These are phyloP conservation scores for Liquidambar formosana DNA, from an alignment of 164 flowering plant genomes.

Conservation along the genomic window DNA sequence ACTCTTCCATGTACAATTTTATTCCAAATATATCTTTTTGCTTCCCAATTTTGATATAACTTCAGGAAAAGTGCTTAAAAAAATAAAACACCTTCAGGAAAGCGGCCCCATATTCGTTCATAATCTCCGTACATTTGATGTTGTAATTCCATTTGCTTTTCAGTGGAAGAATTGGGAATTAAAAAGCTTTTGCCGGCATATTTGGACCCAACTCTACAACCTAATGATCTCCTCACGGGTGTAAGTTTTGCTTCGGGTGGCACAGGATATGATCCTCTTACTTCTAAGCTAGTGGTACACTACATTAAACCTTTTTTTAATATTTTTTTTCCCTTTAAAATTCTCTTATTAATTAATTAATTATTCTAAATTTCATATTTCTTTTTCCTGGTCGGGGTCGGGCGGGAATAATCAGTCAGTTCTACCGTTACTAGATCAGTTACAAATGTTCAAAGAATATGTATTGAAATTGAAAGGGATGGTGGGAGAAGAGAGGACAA, in stretches of 20 bases:
- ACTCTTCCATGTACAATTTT: too few relatives aligned
- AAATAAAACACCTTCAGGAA: too few relatives aligned
- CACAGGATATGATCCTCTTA: conserved; percentile 58
- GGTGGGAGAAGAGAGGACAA: conserved; percentile 54
- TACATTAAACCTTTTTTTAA: not conserved
- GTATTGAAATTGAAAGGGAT: conserved; percentile 36
- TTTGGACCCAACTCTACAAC: conserved; percentile 42
- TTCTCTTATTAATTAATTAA: not conserved
- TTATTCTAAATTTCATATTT: not conserved
- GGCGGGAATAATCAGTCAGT: too few relatives aligned
- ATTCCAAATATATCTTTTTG: too few relatives aligned
- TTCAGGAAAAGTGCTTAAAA: too few relatives aligned
- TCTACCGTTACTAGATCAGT: conserved; percentile 44
- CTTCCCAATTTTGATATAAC: too few relatives aligned
- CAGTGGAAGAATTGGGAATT: conserved; percentile 53
- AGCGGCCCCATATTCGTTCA: too few relatives aligned
- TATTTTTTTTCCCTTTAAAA: not conserved
- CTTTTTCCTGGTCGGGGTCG: too few relatives aligned
- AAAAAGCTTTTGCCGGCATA: conserved; percentile 53
- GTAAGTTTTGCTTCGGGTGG: conserved; percentile 73
- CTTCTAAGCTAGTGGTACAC: conserved; percentile 42
- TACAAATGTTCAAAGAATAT: conserved; percentile 61
- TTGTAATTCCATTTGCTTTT: not conserved
- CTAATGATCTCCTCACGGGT: conserved; percentile 52
- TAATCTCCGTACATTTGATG: too few relatives aligned